phyloP scores from a whole-genome alignment of 2,329 filamentous ascomycete species.

The Penicillium sp. region DNA sequence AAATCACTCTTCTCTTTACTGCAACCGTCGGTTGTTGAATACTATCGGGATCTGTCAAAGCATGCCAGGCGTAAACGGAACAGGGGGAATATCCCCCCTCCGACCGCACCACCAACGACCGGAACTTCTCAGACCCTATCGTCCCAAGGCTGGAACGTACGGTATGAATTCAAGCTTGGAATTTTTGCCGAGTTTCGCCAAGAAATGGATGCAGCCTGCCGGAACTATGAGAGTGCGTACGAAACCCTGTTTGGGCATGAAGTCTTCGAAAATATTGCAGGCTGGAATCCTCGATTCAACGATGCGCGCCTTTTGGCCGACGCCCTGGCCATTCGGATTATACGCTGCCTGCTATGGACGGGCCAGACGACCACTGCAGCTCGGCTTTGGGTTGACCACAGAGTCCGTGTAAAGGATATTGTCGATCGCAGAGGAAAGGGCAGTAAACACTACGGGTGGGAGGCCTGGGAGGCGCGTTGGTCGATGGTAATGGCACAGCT shows the following conservation, averaged over 20 bases:
- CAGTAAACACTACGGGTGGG: constrained; percentile 86
- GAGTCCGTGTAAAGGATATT: constrained; percentile 69
- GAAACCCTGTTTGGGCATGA: constrained; percentile 78
- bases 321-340: constrained; percentile 70
- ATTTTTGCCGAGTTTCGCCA: constrained; percentile 90
- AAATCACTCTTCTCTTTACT: constrained; percentile 69
- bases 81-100: constrained; percentile 71
- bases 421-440: constrained; percentile 81
- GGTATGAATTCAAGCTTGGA: constrained; percentile 91
- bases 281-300: constrained; percentile 87
- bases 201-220: constrained; percentile 82
- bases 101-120: constrained; percentile 76
- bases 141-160: constrained; percentile 82
- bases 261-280: constrained; percentile 81
- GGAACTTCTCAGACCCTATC: constrained; percentile 86
- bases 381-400: constrained; percentile 75
- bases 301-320: constrained; percentile 89
- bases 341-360: constrained; percentile 80
- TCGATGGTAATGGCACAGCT: constrained; percentile 60
- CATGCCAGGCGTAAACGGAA: constrained; percentile 86
- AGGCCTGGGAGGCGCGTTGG: constrained; percentile 85
- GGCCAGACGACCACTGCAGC: constrained; percentile 76
- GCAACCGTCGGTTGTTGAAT: constrained; percentile 75
- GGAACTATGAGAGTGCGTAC: constrained; percentile 84
- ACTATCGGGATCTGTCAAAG: constrained; percentile 91